Evolutionary conservation across 441 rosid species (phyloP).

Genomic region (Eutrema salsugineum): DNA sequence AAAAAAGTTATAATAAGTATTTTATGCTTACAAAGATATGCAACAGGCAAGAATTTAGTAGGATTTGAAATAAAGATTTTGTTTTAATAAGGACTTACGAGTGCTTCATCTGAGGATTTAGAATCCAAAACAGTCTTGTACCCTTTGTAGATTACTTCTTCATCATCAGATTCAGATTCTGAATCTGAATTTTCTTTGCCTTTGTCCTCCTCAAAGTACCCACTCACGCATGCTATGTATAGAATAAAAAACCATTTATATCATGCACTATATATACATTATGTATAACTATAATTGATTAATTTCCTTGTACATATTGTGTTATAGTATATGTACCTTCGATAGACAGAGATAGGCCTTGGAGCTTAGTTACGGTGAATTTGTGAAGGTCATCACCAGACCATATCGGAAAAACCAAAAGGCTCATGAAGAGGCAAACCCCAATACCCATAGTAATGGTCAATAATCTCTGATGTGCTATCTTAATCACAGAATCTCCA

Average conservation of each 20-base stretch:
- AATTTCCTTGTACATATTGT: background rate
- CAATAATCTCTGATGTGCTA: slow-evolving; percentile 57
- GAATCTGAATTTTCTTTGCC: slow-evolving; percentile 26
- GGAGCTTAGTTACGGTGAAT: slow-evolving; percentile 44
- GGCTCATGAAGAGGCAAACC: slow-evolving; percentile 53
- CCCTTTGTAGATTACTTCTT: slow-evolving; percentile 60
- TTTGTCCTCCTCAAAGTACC: slow-evolving; percentile 33
- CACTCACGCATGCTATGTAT: slow-evolving; percentile 57
- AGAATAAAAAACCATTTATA: background rate
- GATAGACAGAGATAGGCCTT: slow-evolving; percentile 50
- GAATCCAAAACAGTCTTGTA: slow-evolving; percentile 77
- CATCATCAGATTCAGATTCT: slow-evolving; percentile 36
- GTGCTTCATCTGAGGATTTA: slow-evolving; percentile 69
- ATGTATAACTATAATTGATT: background rate
- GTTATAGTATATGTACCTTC: slow-evolving; percentile 42
- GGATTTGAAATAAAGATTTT: background rate
- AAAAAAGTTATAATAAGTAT: no score
- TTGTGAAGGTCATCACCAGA: slow-evolving; percentile 81
- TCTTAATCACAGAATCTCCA: slow-evolving; percentile 33
- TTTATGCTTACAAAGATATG: background rate
- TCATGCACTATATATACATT: background rate
- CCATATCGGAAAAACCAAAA: slow-evolving; percentile 74
- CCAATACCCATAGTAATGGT: slow-evolving; percentile 59
- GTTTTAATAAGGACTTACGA: slow-evolving; percentile 38
- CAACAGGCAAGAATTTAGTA: background rate